Percentiles rank a stretch among this genome's conserved stretches.
phyloP scores from a whole-genome alignment of 257 asterid genomes.

The Solanum boliviense region DNA sequence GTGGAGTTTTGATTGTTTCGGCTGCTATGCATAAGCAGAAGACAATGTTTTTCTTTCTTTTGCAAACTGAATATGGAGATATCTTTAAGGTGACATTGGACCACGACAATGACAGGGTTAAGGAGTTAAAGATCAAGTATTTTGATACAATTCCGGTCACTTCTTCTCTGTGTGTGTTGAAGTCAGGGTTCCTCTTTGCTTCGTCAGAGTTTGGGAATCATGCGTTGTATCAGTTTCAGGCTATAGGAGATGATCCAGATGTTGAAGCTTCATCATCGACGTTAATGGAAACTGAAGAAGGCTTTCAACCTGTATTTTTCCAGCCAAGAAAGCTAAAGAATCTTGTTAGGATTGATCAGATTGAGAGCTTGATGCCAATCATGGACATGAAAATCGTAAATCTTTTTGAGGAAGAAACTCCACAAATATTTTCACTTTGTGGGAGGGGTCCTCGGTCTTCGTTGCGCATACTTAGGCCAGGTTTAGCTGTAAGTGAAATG shows the following conservation, averaged over 20 bases:
- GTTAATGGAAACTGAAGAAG: conserved; percentile 96
- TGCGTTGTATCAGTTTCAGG: conserved; percentile 92
- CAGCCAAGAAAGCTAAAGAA: conserved; percentile 94
- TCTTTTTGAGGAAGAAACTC: conserved; percentile 94
- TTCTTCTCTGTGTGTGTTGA: conserved; percentile 86
- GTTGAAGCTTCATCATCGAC: conserved; percentile 90
- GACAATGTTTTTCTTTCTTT: conserved; percentile 88
- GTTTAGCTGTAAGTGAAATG: conserved; percentile 99
- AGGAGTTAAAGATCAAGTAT: conserved; percentile 82
- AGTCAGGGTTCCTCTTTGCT: conserved; percentile 93
- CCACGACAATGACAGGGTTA: conserved; percentile 72
- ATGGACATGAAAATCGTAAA: conserved; percentile 90
- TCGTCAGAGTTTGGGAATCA: conserved; percentile 99
- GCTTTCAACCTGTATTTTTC: conserved; percentile 94
- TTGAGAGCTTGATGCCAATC: conserved; percentile 92
- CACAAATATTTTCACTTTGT: conserved; percentile 86
- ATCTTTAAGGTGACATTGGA: conserved; percentile 82
- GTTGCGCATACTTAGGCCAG: conserved; percentile 76
- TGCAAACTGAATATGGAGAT: conserved; percentile 98
- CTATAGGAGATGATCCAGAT: conserved; percentile 92
- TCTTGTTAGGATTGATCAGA: conserved; percentile 81
- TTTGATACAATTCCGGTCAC: conserved; percentile 95
- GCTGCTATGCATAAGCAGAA: conserved; percentile 96
- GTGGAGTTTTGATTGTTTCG: conserved; percentile 93
- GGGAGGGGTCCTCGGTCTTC: conserved; percentile 98